These are phyloP conservation scores for Boletus austroedulis DNA, from an alignment of 1,284 basidiomycete species.

Conservation along the genomic window DNA sequence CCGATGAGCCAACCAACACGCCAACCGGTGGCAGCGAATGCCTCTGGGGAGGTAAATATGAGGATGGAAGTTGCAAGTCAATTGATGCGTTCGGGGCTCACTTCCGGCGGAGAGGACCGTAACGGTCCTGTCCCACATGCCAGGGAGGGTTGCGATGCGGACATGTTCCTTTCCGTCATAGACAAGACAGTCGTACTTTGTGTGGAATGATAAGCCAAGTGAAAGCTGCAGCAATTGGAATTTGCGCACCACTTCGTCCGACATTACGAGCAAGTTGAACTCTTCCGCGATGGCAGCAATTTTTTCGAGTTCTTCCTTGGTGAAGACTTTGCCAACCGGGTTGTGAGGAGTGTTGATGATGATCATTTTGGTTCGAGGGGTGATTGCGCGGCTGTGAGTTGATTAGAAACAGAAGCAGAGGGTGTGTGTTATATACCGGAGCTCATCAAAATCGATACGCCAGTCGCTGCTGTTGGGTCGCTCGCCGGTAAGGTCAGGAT, in stretches of 20 bases:
- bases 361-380: slow-evolving; percentile 86
- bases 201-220: background rate
- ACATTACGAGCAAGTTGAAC: slow-evolving; percentile 89
- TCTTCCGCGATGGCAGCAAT: slow-evolving; percentile 89
- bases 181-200: slow-evolving; percentile 89
- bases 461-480: slow-evolving; percentile 75
- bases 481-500: slow-evolving; percentile 66
- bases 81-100: slow-evolving; percentile 38
- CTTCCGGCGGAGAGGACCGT: slow-evolving; percentile 81
- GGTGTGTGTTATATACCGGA: slow-evolving; percentile 51
- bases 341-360: slow-evolving; percentile 97
- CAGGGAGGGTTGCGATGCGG: slow-evolving; percentile 87
- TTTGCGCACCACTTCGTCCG: slow-evolving; percentile 90
- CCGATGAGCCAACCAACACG: slow-evolving; percentile 96
- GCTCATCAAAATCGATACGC: slow-evolving; percentile 83
- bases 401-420: background rate
- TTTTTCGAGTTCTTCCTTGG: slow-evolving; percentile 73
- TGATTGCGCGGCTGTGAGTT: slow-evolving; percentile 65
- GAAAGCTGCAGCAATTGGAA: background rate
- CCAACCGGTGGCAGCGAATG: slow-evolving; percentile 99
- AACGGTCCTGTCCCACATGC: slow-evolving; percentile 97
- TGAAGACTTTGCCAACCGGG: slow-evolving; percentile 94
- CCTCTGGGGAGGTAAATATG: slow-evolving; percentile 49
- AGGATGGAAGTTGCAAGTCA: background rate
- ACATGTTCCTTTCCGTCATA: slow-evolving; percentile 88